A percentile compares a stretch with the other conserved stretches of the same genome.
Conservation (phyloP, 495 filamentous ascomycete species). For the Tuber umbilicatum region DNA sequence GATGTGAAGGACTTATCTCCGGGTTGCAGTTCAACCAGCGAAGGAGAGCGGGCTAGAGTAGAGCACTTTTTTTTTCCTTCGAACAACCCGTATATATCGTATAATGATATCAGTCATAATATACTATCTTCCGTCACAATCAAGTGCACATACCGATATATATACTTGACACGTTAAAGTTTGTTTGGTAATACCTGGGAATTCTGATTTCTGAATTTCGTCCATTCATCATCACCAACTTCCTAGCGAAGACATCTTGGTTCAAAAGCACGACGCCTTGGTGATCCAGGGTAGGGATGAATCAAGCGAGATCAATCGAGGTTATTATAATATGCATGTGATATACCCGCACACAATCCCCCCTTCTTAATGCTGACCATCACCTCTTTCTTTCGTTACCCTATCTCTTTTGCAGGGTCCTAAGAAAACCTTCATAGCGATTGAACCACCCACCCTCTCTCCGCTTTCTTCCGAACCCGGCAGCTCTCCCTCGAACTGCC, state of each 20-base stretch:
- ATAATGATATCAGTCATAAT: not conserved
- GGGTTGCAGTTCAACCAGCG: not conserved
- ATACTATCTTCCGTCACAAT: not conserved
- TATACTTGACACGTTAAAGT: not conserved
- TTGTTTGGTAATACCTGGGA: not conserved
- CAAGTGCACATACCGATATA: not conserved
- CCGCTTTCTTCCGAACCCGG: too few species aligned
- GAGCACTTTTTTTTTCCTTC: not conserved
- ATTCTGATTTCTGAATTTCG: not conserved
- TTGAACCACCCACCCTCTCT: too few species aligned
- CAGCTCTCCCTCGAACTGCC: too few species aligned
- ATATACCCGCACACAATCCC: too few species aligned
- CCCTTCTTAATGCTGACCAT: too few species aligned
- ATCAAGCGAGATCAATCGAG: not conserved
- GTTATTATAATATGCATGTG: not conserved
- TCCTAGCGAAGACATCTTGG: not conserved
- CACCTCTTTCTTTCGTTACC: too few species aligned
- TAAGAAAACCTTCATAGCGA: too few species aligned
- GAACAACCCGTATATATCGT: not conserved
- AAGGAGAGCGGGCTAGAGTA: not conserved
- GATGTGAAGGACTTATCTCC: not conserved
- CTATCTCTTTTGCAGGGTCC: too few species aligned
- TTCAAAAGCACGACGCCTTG: not conserved
- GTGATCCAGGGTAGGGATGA: not conserved
- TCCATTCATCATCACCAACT: not conserved